These are phyloP conservation scores for Leccinum subtestaceum DNA, from an alignment of 768 basidiomycete species.

Conservation along the genomic window DNA sequence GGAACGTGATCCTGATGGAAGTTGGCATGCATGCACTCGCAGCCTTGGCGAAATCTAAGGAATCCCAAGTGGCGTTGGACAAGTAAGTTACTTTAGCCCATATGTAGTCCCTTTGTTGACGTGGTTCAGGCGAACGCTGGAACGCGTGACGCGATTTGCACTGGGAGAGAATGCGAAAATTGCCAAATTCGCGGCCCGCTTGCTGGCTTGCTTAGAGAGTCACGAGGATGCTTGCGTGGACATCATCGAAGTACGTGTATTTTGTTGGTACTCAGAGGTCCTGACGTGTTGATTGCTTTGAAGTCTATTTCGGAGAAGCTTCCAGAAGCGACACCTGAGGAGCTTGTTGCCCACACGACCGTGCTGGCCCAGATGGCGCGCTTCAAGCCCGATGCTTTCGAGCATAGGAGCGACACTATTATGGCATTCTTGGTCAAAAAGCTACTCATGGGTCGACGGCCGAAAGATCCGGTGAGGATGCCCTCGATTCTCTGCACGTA, in stretches of 20 bases:
- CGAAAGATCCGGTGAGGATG: slow-evolving; percentile 43
- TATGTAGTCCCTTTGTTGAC: not conserved
- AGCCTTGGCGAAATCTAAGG: slow-evolving; percentile 58
- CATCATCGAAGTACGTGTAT: slow-evolving; percentile 59
- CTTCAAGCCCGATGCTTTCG: slow-evolving; percentile 69
- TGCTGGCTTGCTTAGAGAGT: slow-evolving; percentile 59
- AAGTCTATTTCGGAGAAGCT: slow-evolving; percentile 62
- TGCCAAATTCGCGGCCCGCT: slow-evolving; percentile 84
- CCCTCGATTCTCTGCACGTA: not conserved
- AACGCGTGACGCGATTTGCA: slow-evolving; percentile 59
- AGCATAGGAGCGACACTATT: slow-evolving; percentile 72
- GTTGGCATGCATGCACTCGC: slow-evolving; percentile 76
- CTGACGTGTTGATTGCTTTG: not conserved
- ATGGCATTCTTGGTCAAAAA: slow-evolving; percentile 69
- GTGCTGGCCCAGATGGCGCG: slow-evolving; percentile 74
- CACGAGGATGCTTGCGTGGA: slow-evolving; percentile 47
- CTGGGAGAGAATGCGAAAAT: slow-evolving; percentile 58
- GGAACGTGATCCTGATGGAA: slow-evolving; percentile 54
- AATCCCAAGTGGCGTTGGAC: slow-evolving; percentile 55
- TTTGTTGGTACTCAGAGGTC: not conserved
- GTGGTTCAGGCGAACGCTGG: slow-evolving; percentile 56
- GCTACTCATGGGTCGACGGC: slow-evolving; percentile 58
- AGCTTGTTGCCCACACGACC: slow-evolving; percentile 62
- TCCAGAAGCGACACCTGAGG: slow-evolving; percentile 42
- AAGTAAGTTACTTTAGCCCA: slow-evolving; percentile 47